Conservation (phyloP, 2,329 filamentous ascomycete genomes). For the Fusarium multiceps region DNA sequence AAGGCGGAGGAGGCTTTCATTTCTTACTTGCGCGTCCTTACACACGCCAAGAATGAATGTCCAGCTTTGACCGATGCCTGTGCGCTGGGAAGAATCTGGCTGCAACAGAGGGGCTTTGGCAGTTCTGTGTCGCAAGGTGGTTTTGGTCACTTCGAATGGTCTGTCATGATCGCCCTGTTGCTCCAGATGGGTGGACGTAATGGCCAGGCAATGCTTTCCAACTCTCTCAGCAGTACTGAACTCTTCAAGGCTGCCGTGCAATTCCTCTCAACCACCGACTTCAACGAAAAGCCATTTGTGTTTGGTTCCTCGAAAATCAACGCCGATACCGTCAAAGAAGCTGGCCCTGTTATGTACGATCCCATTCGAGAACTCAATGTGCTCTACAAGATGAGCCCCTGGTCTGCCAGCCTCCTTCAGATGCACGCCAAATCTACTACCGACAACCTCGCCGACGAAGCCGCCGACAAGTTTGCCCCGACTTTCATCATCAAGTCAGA, state of each 20-base stretch:
- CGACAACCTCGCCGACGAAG: slow-evolving; percentile 77
- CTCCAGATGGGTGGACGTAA: slow-evolving; percentile 80
- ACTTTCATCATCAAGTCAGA: slow-evolving; percentile 79
- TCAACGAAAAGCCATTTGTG: slow-evolving; percentile 73
- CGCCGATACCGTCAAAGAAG: slow-evolving; percentile 55
- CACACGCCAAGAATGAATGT: slow-evolving; percentile 75
- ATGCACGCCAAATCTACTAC: slow-evolving; percentile 81
- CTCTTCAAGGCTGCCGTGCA: slow-evolving; percentile 96
- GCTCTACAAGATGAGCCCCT: slow-evolving; percentile 88
- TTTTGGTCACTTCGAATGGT: slow-evolving; percentile 95
- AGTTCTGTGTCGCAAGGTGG: slow-evolving; percentile 78
- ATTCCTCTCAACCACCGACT: slow-evolving; percentile 79
- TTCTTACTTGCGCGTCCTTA: slow-evolving; percentile 79
- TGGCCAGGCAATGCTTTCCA: slow-evolving; percentile 77
- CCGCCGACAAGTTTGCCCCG: slow-evolving; percentile 83
- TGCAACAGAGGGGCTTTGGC: slow-evolving; percentile 85
- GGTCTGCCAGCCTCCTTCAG: slow-evolving; percentile 80
- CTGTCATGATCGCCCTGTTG: slow-evolving; percentile 80
- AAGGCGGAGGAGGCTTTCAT: slow-evolving; percentile 80
- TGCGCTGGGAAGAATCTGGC: slow-evolving; percentile 86
- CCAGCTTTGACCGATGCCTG: slow-evolving; percentile 84
- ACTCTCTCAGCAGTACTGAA: slow-evolving; percentile 88
- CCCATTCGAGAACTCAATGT: slow-evolving; percentile 79
- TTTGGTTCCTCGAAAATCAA: slow-evolving; percentile 54
- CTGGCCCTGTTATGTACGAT: slow-evolving; percentile 81